Evolutionary conservation across 2,329 filamentous ascomycete genomes (phyloP), one percentile per base, ranked within the genome.

Genomic region (Beauveria sp.): DNA sequence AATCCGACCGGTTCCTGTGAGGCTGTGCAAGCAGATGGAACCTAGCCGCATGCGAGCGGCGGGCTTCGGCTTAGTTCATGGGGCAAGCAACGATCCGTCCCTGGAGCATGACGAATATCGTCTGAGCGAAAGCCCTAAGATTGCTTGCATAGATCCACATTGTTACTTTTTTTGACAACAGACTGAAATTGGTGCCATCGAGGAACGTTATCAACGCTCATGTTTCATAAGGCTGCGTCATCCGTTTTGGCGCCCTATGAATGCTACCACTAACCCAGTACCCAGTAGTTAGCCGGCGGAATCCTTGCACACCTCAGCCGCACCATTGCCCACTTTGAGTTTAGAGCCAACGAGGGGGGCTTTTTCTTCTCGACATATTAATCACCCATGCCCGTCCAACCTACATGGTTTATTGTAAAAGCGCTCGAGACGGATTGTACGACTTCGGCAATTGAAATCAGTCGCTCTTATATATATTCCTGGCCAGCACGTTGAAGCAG

Each of bases 161-260:
- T 59, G 47, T 26, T 43, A 14, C 56, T 52, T 46, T 59, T 58
- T 52, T 52, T 52, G 47, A 24, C 26, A 52, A 12, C n/a, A 3
- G 47, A 47, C 46, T 58, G 56, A 52, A 52, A 51, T 59, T 59
- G 47, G 20, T 52, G 47, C 55, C 55, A 22, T 41, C 18, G 9
- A 24, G 24, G 47, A n/a, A n/a, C 18, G 47, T 26, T 41, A n/a
- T 14, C n/a, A 52, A 24, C 56, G 37, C 12, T 59, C 6, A 6
- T 24, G 56, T 59, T 52, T 59, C 56, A 50, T 59, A 59, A 59
- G 56, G 56, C 56, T 59, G 56, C 56, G 56, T 59, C 56, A 59
- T 59, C 56, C 2, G n/a, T 24, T 47, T 22, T 28, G 54, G 22
- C 52, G 52, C 54, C 55, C 55, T 30, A 59, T 34, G 26, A 30